Base-by-base conservation (phyloP, 345 rosid genomes). In the Nephelium lappaceum region DNA sequence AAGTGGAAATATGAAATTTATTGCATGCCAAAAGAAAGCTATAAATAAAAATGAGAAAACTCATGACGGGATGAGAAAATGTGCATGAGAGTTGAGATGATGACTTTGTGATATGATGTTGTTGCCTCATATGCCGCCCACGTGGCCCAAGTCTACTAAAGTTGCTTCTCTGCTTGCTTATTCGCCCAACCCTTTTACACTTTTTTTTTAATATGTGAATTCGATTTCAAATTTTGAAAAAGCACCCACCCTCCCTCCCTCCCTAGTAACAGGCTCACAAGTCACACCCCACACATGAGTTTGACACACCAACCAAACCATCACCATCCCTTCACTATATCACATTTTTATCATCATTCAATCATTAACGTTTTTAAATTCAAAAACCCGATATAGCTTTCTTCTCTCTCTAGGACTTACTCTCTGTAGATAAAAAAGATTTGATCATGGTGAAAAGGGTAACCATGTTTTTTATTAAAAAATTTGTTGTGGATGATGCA, bases 211-310 rank as follows among this genome's bases (percentile, higher is more conserved):
- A 36, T 18, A 15, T 41, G 41, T n/a, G 24, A 31, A 15, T 69
- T 64, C 15, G 72, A 77, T 85, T 85, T 87, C 88, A 87, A 87
- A 88, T 0, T 88, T 88, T 88, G 86, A 88, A 87, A 80, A 78
- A 51, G 23, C 45, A 53, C 42, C 27, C 55, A 27, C 58, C 67
- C 74, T 43, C 81, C 62, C 78, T 69, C 66, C 72, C 60, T 75
- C 73, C 67, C 36, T 55, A 19, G 3, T 8, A 10, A 1, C 2
- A n/a, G n/a, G n/a, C n/a, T 41, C 18, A 47, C 55, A 41, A 25
- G 8, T 53, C 9, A 45, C 78, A 69, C 69, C 79, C 77, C 77
- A 31, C 36, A 1, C 36, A 31, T 31, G 36, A 31, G 36, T 31
- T 31, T 31, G 36, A 31, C 36, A 31, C 36, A 31, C 36, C 36